A percentile compares a stretch with the other conserved stretches of the same genome.
Evolutionary conservation across 441 rosid species (phyloP).

Genomic region (Gossypium davidsonii): DNA sequence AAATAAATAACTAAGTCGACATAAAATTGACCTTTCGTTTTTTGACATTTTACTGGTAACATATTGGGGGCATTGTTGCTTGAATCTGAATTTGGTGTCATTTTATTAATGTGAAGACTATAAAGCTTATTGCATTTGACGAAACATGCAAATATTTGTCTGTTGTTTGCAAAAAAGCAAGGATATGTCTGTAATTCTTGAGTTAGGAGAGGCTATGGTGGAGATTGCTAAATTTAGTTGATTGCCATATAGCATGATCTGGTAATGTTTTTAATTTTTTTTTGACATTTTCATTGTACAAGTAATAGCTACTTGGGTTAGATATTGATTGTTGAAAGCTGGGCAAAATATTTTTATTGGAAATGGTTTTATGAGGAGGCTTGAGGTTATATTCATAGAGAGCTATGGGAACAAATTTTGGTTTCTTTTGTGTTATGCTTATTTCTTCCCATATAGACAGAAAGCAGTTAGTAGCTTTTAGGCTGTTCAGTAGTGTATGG

Average conservation of each 20-base stretch:
- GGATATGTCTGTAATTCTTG: neutral
- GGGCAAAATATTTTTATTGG: neutral
- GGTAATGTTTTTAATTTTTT: neutral
- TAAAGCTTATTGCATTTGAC: neutral
- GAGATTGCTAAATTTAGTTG: neutral
- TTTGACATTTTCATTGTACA: neutral
- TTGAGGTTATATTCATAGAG: neutral
- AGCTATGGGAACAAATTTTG: neutral
- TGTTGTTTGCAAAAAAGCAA: neutral
- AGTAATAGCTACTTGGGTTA: neutral
- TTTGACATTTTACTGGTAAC: neutral
- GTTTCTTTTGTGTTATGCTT: neutral
- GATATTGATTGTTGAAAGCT: conserved; percentile 2
- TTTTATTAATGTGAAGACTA: neutral
- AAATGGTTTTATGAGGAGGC: neutral
- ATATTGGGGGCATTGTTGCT: neutral
- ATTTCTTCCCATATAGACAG: neutral
- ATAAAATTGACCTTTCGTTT: neutral
- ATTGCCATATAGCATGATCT: neutral
- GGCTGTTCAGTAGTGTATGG: neutral
- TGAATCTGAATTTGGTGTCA: neutral
- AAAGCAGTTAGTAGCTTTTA: neutral
- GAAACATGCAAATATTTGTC: neutral
- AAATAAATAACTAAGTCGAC: conserved; percentile 1
- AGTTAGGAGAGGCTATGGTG: neutral